Evolutionary conservation across 306 rosid genomes (phyloP).

Genomic region (Vicia sativa): DNA sequence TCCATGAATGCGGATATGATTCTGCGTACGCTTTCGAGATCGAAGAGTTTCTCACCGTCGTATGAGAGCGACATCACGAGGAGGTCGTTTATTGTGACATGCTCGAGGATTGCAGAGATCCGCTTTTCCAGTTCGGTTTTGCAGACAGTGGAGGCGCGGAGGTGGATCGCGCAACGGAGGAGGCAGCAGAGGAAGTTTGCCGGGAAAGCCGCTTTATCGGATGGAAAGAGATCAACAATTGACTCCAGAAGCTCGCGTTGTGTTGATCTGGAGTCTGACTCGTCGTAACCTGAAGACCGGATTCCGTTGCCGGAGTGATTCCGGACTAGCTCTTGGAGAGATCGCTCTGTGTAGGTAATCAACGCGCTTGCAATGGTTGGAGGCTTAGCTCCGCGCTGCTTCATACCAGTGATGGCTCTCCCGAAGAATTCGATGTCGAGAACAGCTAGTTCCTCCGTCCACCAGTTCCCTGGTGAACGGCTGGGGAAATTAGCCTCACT

Average conservation of each 20-base stretch:
- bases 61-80: slow-evolving; percentile 70
- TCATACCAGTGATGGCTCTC: slow-evolving; percentile 62
- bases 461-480: slow-evolving; percentile 81
- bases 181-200: slow-evolving; percentile 84
- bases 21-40: slow-evolving; percentile 73
- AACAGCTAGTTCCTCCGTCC: slow-evolving; percentile 77
- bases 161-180: slow-evolving; percentile 70
- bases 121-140: slow-evolving; percentile 74
- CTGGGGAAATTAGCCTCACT: slow-evolving; percentile 77
- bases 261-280: slow-evolving; percentile 32
- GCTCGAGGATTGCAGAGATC: slow-evolving; percentile 62
- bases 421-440: slow-evolving; percentile 56
- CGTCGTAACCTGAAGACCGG: background rate
- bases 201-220: slow-evolving; percentile 73
- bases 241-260: slow-evolving; percentile 62
- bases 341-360: slow-evolving; percentile 69
- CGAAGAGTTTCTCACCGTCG: slow-evolving; percentile 83
- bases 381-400: slow-evolving; percentile 57
- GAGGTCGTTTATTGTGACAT: slow-evolving; percentile 73
- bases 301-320: slow-evolving; percentile 72
- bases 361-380: slow-evolving; percentile 59
- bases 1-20: slow-evolving; percentile 68
- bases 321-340: slow-evolving; percentile 78
- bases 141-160: slow-evolving; percentile 52
- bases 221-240: slow-evolving; percentile 63